Evolutionary conservation across 1,284 basidiomycete species (phyloP), one percentile per base, ranked within the genome.

Genomic region (Psilocybe mexicana): DNA sequence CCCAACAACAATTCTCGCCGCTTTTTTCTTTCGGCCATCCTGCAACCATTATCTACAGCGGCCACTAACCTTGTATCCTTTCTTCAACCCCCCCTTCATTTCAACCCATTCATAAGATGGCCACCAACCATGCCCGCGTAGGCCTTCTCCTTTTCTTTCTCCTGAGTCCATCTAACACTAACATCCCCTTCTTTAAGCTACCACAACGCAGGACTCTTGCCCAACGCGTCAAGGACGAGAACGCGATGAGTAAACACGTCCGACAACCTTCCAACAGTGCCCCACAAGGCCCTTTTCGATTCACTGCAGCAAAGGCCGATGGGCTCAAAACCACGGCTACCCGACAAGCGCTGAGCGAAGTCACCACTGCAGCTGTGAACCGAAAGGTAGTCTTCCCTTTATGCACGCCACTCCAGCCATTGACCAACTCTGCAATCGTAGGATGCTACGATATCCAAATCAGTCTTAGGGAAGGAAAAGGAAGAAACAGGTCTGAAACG

Each of bases 191-290:
- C 26, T 33, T 12, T 4, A 54, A 77, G 76, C 64, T 76, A 49
- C 74, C 75, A 28, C 74, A 74, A 67, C 71, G 76, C 59, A 79
- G 83, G 61, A 68, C 67, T 54, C 67, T 76, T 57, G 69, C 75
- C 60, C 82, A 81, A 70, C 87, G 89, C 67, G 72, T 76, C 68
- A 90, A 87, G 74, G 80, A 92, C 68, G 89, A 92, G 76, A 92
- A 92, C 67, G 86, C 88, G 48, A 79, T 79, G 65, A 83, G 79
- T 67, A 83, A 77, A 72, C 84, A 89, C 66, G 65, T 78, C 47
- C 85, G 87, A 59, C 85, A 88, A 65, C 63, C 77, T 24, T 86
- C 86, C 14, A 79, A 75, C 62, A 46, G 54, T 59, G 74, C 74
- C 61, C 69, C 75, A 51, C 65, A 74, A 58, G 74, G 79, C 48